Conservation (phyloP, 305 asterid genomes). For the Solanum hybrid region DNA sequence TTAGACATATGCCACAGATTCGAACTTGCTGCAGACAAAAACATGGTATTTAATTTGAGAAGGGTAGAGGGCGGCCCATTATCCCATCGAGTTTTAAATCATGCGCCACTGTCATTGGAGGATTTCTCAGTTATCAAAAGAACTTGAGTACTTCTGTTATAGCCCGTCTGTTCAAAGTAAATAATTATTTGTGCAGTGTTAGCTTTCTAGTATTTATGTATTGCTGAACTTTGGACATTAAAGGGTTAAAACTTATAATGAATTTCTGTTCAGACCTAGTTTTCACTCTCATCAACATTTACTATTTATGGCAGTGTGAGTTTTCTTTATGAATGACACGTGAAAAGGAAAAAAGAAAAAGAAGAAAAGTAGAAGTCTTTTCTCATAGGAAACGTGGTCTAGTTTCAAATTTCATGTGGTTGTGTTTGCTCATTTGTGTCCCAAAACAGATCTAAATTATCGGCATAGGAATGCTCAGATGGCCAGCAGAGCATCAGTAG, state of each 20-base stretch:
- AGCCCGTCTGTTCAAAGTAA: neutral
- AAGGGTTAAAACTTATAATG: neutral
- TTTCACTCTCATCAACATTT: neutral
- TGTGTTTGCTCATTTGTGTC: constrained; percentile 8
- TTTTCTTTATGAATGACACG: neutral
- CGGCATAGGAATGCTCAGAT: constrained; percentile 98
- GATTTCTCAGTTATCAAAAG: neutral
- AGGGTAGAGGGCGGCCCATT: neutral
- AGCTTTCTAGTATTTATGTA: neutral
- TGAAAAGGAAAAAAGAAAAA: neutral
- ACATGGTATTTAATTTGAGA: neutral
- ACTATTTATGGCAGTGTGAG: neutral
- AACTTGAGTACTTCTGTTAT: neutral
- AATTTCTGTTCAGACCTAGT: neutral
- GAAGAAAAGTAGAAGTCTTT: neutral
- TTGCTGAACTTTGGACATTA: neutral
- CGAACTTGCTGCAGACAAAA: neutral
- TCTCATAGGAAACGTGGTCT: neutral
- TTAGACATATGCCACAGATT: neutral
- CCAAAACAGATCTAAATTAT: constrained; percentile 71
- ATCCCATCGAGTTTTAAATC: neutral
- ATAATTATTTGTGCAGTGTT: neutral
- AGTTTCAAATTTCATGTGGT: neutral
- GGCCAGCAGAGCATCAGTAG: constrained; percentile 97
- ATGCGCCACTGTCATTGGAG: neutral